Conservation (phyloP, 169 alveolate genomes). For the Plasmodium vivax region DNA sequence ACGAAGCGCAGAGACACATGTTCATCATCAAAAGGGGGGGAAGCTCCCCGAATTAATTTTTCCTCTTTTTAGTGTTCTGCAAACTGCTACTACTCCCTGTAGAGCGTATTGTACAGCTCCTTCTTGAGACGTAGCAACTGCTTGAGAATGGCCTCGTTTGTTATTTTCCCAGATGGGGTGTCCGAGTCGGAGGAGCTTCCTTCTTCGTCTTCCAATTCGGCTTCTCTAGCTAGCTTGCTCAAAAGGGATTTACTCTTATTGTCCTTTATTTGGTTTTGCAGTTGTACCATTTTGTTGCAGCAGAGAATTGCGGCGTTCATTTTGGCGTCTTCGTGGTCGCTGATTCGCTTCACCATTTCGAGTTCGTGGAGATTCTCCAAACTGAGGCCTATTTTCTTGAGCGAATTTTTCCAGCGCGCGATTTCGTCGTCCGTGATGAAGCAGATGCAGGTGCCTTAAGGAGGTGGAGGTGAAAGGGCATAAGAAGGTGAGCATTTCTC, state of each 20-base stretch:
- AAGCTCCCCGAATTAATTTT: neutral
- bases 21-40: neutral
- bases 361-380: conserved; percentile 29
- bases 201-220: conserved; percentile 55
- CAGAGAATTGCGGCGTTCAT: conserved; percentile 25
- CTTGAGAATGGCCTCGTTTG: conserved; percentile 14
- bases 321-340: conserved; percentile 9
- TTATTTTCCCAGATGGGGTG: neutral
- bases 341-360: conserved; percentile 17
- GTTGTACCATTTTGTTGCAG: conserved; percentile 30
- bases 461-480: neutral
- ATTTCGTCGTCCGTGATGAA: conserved; percentile 53
- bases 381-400: conserved; percentile 43
- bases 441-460: conserved; percentile 58
- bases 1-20: neutral
- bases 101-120: conserved; percentile 17
- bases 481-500: neutral
- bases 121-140: conserved; percentile 35
- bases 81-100: neutral
- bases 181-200: conserved; percentile 49
- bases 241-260: conserved; percentile 7
- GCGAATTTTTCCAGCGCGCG: conserved; percentile 17
- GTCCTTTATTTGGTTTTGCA: conserved; percentile 27
- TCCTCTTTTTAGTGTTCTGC: neutral
- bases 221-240: conserved; percentile 41